These are phyloP conservation scores for Pleurotus djamor DNA, from an alignment of 768 basidiomycete species.

Conservation along the genomic window DNA sequence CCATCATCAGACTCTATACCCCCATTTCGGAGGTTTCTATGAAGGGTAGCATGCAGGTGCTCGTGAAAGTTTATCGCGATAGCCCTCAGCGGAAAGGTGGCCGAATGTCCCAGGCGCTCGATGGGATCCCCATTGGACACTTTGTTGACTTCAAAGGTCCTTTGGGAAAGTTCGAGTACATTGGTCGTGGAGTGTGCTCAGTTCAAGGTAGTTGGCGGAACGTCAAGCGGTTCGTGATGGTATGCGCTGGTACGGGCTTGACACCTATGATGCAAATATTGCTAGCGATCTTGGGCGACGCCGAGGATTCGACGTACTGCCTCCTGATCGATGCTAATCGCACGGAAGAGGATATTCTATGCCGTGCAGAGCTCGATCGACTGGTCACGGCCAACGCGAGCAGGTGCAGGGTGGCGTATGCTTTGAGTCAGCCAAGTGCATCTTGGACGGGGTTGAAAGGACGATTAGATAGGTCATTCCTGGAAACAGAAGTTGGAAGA, in stretches of 20 bases:
- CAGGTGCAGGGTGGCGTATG: slow-evolving; percentile 38
- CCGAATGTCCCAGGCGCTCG: slow-evolving; percentile 45
- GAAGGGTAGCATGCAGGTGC: slow-evolving; percentile 45
- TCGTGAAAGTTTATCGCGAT: slow-evolving; percentile 42
- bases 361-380: slow-evolving; percentile 43
- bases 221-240: slow-evolving; percentile 44
- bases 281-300: slow-evolving; percentile 41
- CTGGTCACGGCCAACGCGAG: slow-evolving; percentile 21
- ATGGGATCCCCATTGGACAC: slow-evolving; percentile 45
- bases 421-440: slow-evolving; percentile 31
- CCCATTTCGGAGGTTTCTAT: slow-evolving; percentile 45
- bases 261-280: slow-evolving; percentile 60
- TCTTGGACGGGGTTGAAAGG: slow-evolving; percentile 41
- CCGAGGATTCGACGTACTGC: slow-evolving; percentile 35
- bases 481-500: slow-evolving; percentile 38
- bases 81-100: slow-evolving; percentile 40
- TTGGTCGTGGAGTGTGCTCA: slow-evolving; percentile 33
- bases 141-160: slow-evolving; percentile 58
- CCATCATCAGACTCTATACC: slow-evolving; percentile 55
- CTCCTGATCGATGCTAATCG: slow-evolving; percentile 44
- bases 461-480: slow-evolving; percentile 33
- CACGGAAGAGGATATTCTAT: slow-evolving; percentile 47
- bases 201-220: slow-evolving; percentile 31
- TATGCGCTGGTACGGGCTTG: slow-evolving; percentile 59
- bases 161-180: slow-evolving; percentile 54